Conservation (phyloP, 78 protist species). For the Speleostelium caveatum region DNA sequence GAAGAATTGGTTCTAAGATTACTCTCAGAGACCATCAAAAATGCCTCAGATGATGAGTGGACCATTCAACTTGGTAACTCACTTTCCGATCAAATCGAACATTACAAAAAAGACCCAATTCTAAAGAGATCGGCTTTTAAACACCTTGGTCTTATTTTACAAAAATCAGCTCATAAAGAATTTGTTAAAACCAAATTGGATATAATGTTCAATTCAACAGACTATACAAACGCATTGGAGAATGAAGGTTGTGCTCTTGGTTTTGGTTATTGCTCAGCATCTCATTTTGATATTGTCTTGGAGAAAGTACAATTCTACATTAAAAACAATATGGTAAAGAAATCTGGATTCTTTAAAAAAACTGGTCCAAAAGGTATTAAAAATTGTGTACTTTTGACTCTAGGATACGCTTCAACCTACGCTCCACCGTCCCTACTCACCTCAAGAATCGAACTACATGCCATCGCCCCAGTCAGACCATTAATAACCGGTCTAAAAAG, state of each 20-base stretch:
- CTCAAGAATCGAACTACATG: conserved; percentile 82
- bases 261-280: conserved; percentile 63
- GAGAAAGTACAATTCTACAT: conserved; percentile 29
- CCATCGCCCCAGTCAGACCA: conserved; percentile 67
- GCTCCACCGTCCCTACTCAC: conserved; percentile 37
- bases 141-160: conserved; percentile 74
- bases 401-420: conserved; percentile 69
- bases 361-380: conserved; percentile 73
- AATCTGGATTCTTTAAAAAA: conserved; percentile 79
- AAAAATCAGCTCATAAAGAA: conserved; percentile 71
- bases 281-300: conserved; percentile 80
- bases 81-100: conserved; percentile 58
- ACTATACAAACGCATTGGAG: conserved; percentile 51
- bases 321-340: conserved; percentile 67
- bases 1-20: conserved; percentile 72
- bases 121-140: conserved; percentile 50
- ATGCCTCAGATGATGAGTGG: conserved; percentile 85
- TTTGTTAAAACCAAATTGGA: conserved; percentile 64
- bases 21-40: conserved; percentile 68
- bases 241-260: conserved; percentile 83
- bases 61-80: conserved; percentile 55
- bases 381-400: conserved; percentile 38
- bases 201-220: conserved; percentile 55
- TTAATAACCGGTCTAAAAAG: conserved; percentile 42
- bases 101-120: conserved; percentile 49